Conservation (phyloP, 306 rosid genomes). For the Lathyrus sativus region DNA sequence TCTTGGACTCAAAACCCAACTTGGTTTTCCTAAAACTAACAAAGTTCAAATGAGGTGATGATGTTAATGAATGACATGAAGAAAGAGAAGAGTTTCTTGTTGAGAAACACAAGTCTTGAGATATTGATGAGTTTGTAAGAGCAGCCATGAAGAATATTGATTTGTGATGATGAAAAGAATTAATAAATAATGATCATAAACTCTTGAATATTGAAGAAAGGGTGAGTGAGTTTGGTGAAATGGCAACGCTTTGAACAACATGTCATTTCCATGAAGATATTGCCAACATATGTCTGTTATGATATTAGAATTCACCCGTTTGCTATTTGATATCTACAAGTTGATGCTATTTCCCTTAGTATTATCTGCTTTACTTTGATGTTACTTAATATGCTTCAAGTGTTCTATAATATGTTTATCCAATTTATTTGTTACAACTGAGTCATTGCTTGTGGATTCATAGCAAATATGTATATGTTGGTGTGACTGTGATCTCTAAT, state of each 20-base stretch:
- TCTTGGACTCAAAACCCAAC: constrained; percentile 43
- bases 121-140: constrained; percentile 32
- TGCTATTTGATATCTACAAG: no score
- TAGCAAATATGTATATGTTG: no score
- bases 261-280: no score
- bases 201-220: constrained; percentile 14
- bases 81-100: constrained; percentile 5
- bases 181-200: not conserved
- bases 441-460: no score
- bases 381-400: no score
- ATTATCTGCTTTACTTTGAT: no score
- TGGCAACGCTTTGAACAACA: constrained; percentile 18
- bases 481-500: no score
- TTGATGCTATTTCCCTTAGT: no score
- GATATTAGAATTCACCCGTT: no score
- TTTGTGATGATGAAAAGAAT: not conserved
- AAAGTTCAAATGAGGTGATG: constrained; percentile 40
- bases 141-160: constrained; percentile 45
- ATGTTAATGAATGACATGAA: constrained; percentile 22
- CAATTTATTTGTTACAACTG: no score
- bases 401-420: no score
- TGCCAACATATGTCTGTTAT: no score
- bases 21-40: constrained; percentile 29
- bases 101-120: constrained; percentile 24
- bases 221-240: constrained; percentile 32